Percentiles rank a stretch among this genome's conserved stretches.
Conservation (phyloP, 2,329 filamentous ascomycete species). For the Monosporascus ibericus region DNA sequence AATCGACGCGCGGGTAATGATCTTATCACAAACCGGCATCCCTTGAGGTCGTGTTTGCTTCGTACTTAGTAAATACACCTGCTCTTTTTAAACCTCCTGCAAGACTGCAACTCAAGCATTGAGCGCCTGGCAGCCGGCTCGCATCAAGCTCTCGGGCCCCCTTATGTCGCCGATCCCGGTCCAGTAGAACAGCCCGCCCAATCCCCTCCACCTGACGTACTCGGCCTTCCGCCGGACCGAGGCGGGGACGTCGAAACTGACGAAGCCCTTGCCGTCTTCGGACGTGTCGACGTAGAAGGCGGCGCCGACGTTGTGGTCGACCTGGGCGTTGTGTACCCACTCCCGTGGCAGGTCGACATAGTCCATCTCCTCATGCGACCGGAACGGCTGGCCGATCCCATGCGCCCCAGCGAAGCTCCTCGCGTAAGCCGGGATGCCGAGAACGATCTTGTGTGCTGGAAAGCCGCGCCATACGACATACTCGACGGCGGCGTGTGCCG, state of each 20-base stretch:
- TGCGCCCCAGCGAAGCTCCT: constrained; percentile 51
- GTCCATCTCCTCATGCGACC: constrained; percentile 47
- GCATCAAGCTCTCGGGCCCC: constrained; percentile 50
- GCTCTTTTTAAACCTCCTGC: no score
- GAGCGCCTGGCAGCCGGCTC: constrained; percentile 52
- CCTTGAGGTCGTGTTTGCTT: no score
- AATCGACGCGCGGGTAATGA: no score
- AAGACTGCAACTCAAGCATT: constrained; percentile 20
- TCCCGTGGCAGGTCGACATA: constrained; percentile 53
- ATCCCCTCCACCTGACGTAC: constrained; percentile 46
- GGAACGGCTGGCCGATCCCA: constrained; percentile 47
- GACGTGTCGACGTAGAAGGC: constrained; percentile 47
- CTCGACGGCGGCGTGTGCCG: constrained; percentile 49
- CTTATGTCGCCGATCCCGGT: constrained; percentile 55
- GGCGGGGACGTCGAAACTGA: constrained; percentile 57
- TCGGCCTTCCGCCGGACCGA: constrained; percentile 57
- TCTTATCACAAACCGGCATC: no score
- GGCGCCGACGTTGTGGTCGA: constrained; percentile 48
- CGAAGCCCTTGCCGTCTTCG: constrained; percentile 39
- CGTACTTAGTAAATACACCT: no score
- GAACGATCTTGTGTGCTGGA: constrained; percentile 49
- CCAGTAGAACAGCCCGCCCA: constrained; percentile 65
- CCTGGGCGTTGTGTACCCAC: constrained; percentile 33
- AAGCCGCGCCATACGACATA: constrained; percentile 50
- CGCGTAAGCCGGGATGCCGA: constrained; percentile 60